Base-by-base conservation (phyloP, 306 rosid species). In the Astragalus membranaceus region DNA sequence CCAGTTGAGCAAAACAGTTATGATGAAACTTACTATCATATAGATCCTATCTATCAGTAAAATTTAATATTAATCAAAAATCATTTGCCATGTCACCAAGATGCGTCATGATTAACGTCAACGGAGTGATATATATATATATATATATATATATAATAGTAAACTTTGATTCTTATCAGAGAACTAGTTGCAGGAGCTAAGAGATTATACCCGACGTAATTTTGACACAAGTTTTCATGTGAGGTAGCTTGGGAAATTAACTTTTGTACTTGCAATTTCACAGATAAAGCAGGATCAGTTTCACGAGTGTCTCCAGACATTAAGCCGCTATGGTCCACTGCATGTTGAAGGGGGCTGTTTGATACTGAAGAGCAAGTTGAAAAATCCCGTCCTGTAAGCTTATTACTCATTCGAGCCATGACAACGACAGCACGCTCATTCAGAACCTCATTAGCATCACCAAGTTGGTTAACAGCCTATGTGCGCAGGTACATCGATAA, bases 401-500 rank as follows among this genome's bases (percentile, higher is more conserved):
- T 94, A 67, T 91, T 77, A 64, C 92, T 88, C 99, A 94, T 94
- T 56, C 99, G 92, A 67, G 89, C 96, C 99, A 91, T 94, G 29
- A 94, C 99, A 83, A 91, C 96, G 73, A 94, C 92, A 8, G 99
- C 99, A 0, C 95, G 99, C 80, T 94, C 99, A 43, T 91, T 94
- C 67, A 94, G 80, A 79, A 94, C 99, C 95, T 87, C 99, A 66
- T 91, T 94, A 29, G 99, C 99, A 80, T 94, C 99, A 37, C 99
- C 99, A 33, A 94, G 95, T 82, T 94, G 99, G 82, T 88, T 88
- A 56, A 94, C 97, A 78, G 99, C 97, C 99, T 94, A 73, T 66
- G 63, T 5, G 61, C 8, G 15, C 51, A 76, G 51, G 71, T 70
- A 61, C 44, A 75, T 68, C 56, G 44, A 75, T 48, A 62, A 10